phyloP scores from a whole-genome alignment of 2,329 filamentous ascomycete genomes.

The Alternaria sp. region DNA sequence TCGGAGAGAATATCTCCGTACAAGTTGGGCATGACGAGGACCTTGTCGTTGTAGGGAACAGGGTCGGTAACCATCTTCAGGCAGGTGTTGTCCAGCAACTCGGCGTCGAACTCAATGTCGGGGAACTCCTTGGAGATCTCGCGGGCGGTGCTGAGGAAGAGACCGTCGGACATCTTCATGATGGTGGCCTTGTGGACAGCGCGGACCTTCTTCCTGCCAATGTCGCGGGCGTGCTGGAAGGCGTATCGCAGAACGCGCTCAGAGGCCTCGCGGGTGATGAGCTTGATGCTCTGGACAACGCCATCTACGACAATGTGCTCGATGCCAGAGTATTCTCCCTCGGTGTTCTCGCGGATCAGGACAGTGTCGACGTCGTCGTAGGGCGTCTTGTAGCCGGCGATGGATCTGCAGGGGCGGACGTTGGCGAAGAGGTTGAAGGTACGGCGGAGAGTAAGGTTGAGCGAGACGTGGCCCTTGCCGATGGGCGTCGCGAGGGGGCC shows the following conservation, averaged over 20 bases:
- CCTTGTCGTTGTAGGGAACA: slow-evolving; percentile 97
- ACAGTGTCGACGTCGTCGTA: slow-evolving; percentile 98
- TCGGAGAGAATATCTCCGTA: slow-evolving; percentile 99
- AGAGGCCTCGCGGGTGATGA: slow-evolving; percentile 92
- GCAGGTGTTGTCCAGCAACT: slow-evolving; percentile 99
- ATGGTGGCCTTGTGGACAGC: slow-evolving; percentile 99
- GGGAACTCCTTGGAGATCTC: slow-evolving; percentile 95
- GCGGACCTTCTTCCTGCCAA: slow-evolving; percentile 95
- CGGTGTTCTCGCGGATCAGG: slow-evolving; percentile 98
- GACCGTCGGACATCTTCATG: slow-evolving; percentile 99
- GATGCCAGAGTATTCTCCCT: slow-evolving; percentile 99
- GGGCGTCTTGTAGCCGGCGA: slow-evolving; percentile 96
- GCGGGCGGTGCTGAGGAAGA: slow-evolving; percentile 88
- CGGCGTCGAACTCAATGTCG: slow-evolving; percentile 92
- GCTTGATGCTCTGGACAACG: slow-evolving; percentile 99
- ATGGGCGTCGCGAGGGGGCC: slow-evolving; percentile 97
- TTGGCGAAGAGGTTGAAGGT: slow-evolving; percentile 99
- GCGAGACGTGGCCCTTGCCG: slow-evolving; percentile 98
- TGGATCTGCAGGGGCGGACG: slow-evolving; percentile 94
- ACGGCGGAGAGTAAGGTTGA: slow-evolving; percentile 96
- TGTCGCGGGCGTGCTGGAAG: slow-evolving; percentile 94
- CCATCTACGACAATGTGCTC: slow-evolving; percentile 98
- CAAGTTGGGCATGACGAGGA: slow-evolving; percentile 95
- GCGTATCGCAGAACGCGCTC: slow-evolving; percentile 97
- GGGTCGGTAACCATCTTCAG: slow-evolving; percentile 98